phyloP scores from a whole-genome alignment of 2,329 filamentous ascomycete species.

The Zelopaecilomyces penicillatus region DNA sequence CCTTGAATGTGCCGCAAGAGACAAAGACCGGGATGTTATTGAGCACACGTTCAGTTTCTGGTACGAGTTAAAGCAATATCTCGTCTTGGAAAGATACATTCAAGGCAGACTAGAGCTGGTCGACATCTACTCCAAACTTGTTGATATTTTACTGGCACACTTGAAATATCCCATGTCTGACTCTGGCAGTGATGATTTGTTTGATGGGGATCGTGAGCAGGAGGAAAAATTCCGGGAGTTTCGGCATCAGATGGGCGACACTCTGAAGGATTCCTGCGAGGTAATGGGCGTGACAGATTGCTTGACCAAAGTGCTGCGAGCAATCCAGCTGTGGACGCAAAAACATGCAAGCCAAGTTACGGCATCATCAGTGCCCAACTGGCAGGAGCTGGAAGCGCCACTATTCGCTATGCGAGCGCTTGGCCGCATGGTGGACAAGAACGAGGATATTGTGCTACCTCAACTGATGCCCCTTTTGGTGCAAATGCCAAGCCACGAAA shows the following conservation, averaged over 20 bases:
- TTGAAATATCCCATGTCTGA: slow-evolving; percentile 79
- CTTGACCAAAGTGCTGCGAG: slow-evolving; percentile 74
- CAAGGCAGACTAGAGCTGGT: slow-evolving; percentile 68
- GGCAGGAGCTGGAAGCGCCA: slow-evolving; percentile 93
- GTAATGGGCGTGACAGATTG: slow-evolving; percentile 92
- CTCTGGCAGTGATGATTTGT: slow-evolving; percentile 71
- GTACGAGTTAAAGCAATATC: slow-evolving; percentile 96
- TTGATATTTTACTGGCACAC: slow-evolving; percentile 87
- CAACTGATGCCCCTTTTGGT: slow-evolving; percentile 90
- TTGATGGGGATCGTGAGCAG: slow-evolving; percentile 89
- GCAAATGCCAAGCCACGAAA: slow-evolving; percentile 91
- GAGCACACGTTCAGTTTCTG: slow-evolving; percentile 94
- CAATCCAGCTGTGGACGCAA: slow-evolving; percentile 83
- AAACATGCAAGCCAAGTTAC: slow-evolving; percentile 71
- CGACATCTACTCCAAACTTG: slow-evolving; percentile 78
- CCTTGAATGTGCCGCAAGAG: slow-evolving; percentile 81
- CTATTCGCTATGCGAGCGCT: slow-evolving; percentile 93
- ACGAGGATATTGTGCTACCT: slow-evolving; percentile 79
- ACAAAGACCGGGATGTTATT: slow-evolving; percentile 84
- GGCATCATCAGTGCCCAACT: slow-evolving; percentile 72
- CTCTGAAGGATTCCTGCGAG: slow-evolving; percentile 92
- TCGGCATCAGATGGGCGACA: slow-evolving; percentile 94
- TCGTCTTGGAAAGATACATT: slow-evolving; percentile 84
- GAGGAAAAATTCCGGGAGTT: slow-evolving; percentile 98
- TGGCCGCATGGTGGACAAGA: slow-evolving; percentile 88